phyloP scores from a whole-genome alignment of 2,329 filamentous ascomycete species.

The Zalaria obscura region DNA sequence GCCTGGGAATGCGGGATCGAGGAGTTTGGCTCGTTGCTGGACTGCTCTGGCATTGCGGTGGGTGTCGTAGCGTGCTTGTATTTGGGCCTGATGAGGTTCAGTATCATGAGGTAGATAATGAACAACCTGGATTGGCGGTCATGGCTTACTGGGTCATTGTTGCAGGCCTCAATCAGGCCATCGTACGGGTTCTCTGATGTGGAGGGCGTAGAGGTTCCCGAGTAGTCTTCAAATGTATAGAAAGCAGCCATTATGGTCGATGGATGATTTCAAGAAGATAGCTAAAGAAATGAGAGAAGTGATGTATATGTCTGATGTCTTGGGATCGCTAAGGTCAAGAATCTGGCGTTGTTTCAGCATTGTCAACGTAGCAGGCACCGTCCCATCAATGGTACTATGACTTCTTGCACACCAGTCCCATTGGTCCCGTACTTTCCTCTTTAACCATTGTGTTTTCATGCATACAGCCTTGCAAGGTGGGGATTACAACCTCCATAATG shows the following conservation, averaged over 20 bases:
- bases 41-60: conserved; percentile 65
- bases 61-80: conserved; percentile 57
- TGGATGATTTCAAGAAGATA: too few relatives aligned
- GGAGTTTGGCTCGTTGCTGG: conserved; percentile 61
- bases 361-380: too few relatives aligned
- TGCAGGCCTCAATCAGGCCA: conserved; percentile 53
- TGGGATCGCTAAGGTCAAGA: too few relatives aligned
- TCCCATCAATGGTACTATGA: too few relatives aligned
- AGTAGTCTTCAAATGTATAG: conserved; percentile 22
- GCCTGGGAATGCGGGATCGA: conserved; percentile 52
- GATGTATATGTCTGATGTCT: too few relatives aligned
- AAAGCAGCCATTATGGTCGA: conserved; percentile 15
- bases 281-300: too few relatives aligned
- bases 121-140: not conserved
- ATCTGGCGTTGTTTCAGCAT: too few relatives aligned
- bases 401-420: too few relatives aligned
- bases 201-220: conserved; percentile 10
- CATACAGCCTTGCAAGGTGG: too few relatives aligned
- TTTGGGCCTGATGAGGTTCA: conserved; percentile 35
- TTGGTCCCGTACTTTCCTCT: too few relatives aligned
- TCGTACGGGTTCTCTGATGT: conserved; percentile 58
- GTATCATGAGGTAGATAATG: not conserved
- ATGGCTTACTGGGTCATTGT: conserved; percentile 48
- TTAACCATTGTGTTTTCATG: too few relatives aligned
- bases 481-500: too few relatives aligned